Percentiles rank a stretch among this genome's conserved stretches.
Conservation (phyloP, 2,329 filamentous ascomycete species). For the Colletotrichum spinosum region DNA sequence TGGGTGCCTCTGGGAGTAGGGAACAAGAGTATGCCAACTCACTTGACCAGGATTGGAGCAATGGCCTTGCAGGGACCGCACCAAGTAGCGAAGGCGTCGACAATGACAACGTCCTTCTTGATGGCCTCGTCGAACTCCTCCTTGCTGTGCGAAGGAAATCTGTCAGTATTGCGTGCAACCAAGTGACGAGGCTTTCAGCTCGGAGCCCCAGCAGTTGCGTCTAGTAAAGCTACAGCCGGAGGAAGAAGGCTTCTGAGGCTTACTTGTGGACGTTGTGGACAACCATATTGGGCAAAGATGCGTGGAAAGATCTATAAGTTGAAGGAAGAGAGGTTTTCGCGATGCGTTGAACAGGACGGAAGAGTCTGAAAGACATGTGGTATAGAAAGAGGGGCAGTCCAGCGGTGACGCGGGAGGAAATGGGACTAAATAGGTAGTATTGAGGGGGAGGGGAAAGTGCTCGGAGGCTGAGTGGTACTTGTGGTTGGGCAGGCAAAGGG, state of each 20-base stretch:
- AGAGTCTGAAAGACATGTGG: constrained; percentile 33
- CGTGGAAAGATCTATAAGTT: constrained; percentile 46
- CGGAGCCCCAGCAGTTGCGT: not conserved
- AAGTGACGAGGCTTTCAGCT: too few relatives aligned
- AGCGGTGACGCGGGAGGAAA: constrained; percentile 22
- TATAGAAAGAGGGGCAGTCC: constrained; percentile 2
- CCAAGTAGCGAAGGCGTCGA: too few relatives aligned
- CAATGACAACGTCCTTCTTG: constrained; percentile 72
- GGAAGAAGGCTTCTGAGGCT: constrained; percentile 28
- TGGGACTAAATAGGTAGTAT: constrained; percentile 27
- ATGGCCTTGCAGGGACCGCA: too few relatives aligned
- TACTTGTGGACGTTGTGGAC: constrained; percentile 58
- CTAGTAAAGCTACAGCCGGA: too few relatives aligned
- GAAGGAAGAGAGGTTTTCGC: constrained; percentile 21
- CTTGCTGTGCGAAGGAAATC: too few relatives aligned
- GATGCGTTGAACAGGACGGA: constrained; percentile 32
- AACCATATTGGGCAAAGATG: constrained; percentile 54
- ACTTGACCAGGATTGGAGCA: too few relatives aligned
- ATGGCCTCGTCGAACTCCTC: constrained; percentile 68
- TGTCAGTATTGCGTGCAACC: too few relatives aligned
- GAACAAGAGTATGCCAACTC: too few relatives aligned
- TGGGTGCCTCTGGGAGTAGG: too few relatives aligned
- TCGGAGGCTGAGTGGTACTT: not conserved
- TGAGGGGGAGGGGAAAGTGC: constrained; percentile 5
- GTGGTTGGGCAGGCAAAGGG: constrained; percentile 25